Percentiles rank a stretch among this genome's conserved stretches.
Evolutionary conservation across 2,329 filamentous ascomycete species (phyloP).

Genomic region (Acrocalymma vagum): DNA sequence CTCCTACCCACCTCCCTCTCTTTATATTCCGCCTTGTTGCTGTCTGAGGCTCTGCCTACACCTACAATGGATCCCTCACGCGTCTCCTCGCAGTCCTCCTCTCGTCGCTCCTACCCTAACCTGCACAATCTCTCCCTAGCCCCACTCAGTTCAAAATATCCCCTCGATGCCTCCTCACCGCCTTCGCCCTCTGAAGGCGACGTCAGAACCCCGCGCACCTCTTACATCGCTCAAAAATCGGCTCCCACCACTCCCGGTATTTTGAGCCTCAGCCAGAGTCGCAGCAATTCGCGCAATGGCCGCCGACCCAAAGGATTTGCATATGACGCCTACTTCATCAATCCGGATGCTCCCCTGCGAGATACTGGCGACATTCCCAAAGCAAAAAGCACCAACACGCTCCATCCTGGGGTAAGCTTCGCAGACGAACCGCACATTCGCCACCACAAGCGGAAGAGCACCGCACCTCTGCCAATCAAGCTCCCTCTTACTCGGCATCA

Average conservation of each 20-base stretch:
- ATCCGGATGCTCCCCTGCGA: conserved; percentile 27
- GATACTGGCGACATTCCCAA: conserved; percentile 51
- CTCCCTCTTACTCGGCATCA: conserved; percentile 36
- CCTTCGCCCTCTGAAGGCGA: conserved; percentile 39
- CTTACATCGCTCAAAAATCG: conserved; percentile 59
- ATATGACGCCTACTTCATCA: conserved; percentile 44
- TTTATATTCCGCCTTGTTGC: too few relatives aligned
- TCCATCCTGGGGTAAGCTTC: conserved; percentile 43
- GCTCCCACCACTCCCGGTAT: conserved; percentile 60
- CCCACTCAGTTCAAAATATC: conserved; percentile 64
- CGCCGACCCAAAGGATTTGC: conserved; percentile 37
- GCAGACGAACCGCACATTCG: conserved; percentile 22
- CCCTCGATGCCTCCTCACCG: conserved; percentile 54
- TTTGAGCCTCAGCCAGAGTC: conserved; percentile 51
- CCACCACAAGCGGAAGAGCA: conserved; percentile 42
- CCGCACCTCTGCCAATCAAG: conserved; percentile 35
- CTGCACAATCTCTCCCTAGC: conserved; percentile 68
- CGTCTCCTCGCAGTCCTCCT: conserved; percentile 31
- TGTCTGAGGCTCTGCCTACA: too few relatives aligned
- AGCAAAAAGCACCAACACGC: conserved; percentile 55
- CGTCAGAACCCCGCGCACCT: conserved; percentile 44
- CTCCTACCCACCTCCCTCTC: conserved; percentile 1
- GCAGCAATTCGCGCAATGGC: conserved; percentile 46
- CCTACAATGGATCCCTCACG: conserved; percentile 30
- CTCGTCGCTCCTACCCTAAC: conserved; percentile 66